These are phyloP conservation scores for Leishmania braziliensis DNA, from an alignment of 208 protist genomes.

Conservation along the genomic window DNA sequence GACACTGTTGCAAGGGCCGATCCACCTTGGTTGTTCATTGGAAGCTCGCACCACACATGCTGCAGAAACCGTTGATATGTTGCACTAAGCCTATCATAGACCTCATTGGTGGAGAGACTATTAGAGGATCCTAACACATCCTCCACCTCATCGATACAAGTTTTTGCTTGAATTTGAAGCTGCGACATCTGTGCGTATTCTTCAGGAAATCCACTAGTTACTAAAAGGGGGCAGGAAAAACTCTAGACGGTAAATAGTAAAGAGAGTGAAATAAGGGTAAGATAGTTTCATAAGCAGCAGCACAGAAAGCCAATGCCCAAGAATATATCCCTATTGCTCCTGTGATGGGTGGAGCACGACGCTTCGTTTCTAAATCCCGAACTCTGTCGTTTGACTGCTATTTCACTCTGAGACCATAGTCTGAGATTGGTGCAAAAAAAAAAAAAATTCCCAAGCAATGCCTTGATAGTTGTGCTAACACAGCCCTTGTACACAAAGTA, in stretches of 20 bases:
- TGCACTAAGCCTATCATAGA: not conserved
- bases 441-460: not conserved
- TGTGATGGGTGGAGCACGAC: no score
- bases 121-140: constrained; percentile 13
- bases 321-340: not conserved
- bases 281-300: not conserved
- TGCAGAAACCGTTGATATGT: constrained; percentile 23
- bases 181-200: constrained; percentile 21
- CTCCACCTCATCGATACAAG: constrained; percentile 25
- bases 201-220: not conserved
- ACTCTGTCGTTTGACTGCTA: not conserved
- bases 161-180: constrained; percentile 29
- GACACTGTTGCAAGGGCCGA: constrained; percentile 67
- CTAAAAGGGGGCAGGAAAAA: not conserved
- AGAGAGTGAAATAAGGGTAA: not conserved
- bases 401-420: not conserved
- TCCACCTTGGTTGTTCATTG: constrained; percentile 45
- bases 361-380: not conserved
- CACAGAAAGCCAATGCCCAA: not conserved
- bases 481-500: not conserved
- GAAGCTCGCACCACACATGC: constrained; percentile 43
- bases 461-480: not conserved
- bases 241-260: not conserved
- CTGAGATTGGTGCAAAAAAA: not conserved
- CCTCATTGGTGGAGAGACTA: not conserved